Evolutionary conservation across 768 basidiomycete genomes (phyloP).

Genomic region (Panaeolus papilionaceus): DNA sequence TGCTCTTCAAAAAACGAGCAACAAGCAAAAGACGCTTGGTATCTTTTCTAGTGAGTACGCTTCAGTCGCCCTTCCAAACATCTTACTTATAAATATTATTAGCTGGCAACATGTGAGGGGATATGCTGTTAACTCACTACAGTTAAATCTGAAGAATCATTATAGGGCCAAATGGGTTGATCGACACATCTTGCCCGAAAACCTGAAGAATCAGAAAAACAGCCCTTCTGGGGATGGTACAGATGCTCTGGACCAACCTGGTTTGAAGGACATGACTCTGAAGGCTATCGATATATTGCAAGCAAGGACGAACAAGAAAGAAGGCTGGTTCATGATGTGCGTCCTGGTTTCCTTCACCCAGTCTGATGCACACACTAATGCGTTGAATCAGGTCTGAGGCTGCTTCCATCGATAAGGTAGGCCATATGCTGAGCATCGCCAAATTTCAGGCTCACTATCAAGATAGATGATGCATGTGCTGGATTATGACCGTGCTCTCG

Average conservation of each 20-base stretch:
- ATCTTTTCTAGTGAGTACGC: slow-evolving; percentile 45
- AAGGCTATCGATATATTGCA: slow-evolving; percentile 54
- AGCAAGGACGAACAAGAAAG: slow-evolving; percentile 39
- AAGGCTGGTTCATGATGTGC: slow-evolving; percentile 54
- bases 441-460: neutral
- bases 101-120: slow-evolving; percentile 32
- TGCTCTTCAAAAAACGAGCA: slow-evolving; percentile 36
- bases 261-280: slow-evolving; percentile 54
- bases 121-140: neutral
- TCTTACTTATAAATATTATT: neutral
- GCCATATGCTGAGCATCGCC: neutral
- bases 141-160: slow-evolving; percentile 10
- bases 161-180: slow-evolving; percentile 53
- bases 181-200: slow-evolving; percentile 43
- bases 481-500: slow-evolving; percentile 53
- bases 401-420: slow-evolving; percentile 50
- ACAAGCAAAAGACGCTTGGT: slow-evolving; percentile 45
- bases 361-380: neutral
- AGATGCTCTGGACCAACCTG: slow-evolving; percentile 50
- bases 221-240: slow-evolving; percentile 48
- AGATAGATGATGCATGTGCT: slow-evolving; percentile 52
- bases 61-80: neutral
- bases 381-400: slow-evolving; percentile 41
- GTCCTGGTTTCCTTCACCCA: neutral
- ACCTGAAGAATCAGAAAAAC: slow-evolving; percentile 43